Percentiles rank a stretch among this genome's conserved stretches.
These are phyloP conservation scores for Punica granatum DNA, from an alignment of 345 rosid species.

Conservation along the genomic window DNA sequence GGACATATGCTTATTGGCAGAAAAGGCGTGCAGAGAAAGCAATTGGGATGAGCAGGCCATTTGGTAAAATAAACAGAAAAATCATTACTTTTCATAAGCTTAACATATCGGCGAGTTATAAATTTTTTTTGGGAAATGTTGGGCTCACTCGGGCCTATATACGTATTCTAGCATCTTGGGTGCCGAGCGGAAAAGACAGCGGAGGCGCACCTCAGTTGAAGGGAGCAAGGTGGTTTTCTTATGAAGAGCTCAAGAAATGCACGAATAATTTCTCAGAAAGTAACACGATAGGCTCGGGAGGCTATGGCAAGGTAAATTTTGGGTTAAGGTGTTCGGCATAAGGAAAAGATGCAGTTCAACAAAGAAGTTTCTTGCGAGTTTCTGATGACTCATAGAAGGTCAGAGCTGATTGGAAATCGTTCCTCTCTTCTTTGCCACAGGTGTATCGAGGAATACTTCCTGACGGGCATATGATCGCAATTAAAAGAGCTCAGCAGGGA, in stretches of 20 bases:
- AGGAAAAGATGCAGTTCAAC: no score
- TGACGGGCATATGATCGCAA: constrained; percentile 68
- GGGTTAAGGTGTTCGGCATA: neutral
- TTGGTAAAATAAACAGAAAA: constrained; percentile 36
- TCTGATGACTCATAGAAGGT: neutral
- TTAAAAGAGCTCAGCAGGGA: constrained; percentile 87
- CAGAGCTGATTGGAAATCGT: neutral
- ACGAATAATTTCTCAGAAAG: constrained; percentile 61
- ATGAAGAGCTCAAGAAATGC: constrained; percentile 79
- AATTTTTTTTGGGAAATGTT: neutral
- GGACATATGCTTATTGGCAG: constrained; percentile 69
- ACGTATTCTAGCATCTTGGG: constrained; percentile 72
- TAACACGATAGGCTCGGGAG: constrained; percentile 88
- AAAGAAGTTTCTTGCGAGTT: neutral
- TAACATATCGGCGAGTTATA: neutral
- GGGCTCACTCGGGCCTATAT: neutral
- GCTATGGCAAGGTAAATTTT: constrained; percentile 74
- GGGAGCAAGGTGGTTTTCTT: constrained; percentile 96
- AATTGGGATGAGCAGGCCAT: constrained; percentile 76
- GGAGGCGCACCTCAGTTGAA: constrained; percentile 87
- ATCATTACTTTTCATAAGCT: neutral
- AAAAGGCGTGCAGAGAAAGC: constrained; percentile 95
- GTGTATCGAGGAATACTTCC: constrained; percentile 81
- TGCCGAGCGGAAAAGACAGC: constrained; percentile 70
- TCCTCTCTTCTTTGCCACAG: constrained; percentile 17